A percentile compares a stretch with the other conserved stretches of the same genome.
phyloP scores from a whole-genome alignment of 768 basidiomycete genomes.

The Mycena polygramma region DNA sequence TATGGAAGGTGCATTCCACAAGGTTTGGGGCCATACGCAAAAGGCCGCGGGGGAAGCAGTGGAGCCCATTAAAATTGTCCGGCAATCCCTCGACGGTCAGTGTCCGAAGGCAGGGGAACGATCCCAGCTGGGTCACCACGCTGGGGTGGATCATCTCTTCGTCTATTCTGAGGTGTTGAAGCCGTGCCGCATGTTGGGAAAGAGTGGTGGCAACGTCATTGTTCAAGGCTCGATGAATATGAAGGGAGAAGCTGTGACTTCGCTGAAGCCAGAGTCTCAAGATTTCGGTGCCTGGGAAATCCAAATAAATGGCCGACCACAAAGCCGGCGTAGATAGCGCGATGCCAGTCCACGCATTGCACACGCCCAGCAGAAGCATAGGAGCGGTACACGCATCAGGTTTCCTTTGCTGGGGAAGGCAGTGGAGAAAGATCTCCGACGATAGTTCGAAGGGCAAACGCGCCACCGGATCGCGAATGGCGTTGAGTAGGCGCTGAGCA shows the following conservation, averaged over 20 bases:
- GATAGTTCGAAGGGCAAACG: conserved; percentile 20
- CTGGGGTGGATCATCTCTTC: not conserved
- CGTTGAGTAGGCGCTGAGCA: conserved; percentile 7
- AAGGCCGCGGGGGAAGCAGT: not conserved
- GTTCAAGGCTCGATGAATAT: not conserved
- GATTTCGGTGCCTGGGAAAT: not conserved
- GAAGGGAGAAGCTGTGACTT: not conserved
- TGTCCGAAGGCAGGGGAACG: not conserved
- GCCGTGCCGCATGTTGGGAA: not conserved
- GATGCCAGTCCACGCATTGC: conserved; percentile 2
- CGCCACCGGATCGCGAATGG: conserved; percentile 7
- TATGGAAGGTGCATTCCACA: not conserved
- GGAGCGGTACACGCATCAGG: not conserved
- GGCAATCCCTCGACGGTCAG: not conserved
- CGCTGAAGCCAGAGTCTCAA: conserved; percentile 4
- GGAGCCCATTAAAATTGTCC: not conserved
- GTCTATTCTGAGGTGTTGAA: not conserved
- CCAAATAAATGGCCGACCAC: not conserved
- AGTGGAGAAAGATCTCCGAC: conserved; percentile 10
- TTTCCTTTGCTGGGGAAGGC: not conserved
- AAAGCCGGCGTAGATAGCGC: conserved; percentile 8
- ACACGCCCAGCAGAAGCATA: conserved; percentile 11
- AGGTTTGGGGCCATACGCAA: not conserved
- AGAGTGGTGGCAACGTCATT: not conserved
- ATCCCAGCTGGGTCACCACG: not conserved